A percentile compares a stretch with the other conserved stretches of the same genome.
These are phyloP conservation scores for Solanum hybrid DNA, from an alignment of 305 asterid species.

Conservation along the genomic window DNA sequence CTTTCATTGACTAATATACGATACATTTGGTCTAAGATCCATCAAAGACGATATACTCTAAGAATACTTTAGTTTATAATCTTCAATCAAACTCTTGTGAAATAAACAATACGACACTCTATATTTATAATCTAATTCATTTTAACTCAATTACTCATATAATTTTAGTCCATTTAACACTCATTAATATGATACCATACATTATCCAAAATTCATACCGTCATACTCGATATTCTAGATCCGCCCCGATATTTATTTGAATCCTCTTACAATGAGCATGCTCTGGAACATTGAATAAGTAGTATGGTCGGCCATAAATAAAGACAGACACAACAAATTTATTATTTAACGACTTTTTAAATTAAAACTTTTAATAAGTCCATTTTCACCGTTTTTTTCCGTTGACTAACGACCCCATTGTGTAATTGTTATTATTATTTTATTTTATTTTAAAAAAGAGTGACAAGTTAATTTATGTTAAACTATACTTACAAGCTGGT, in stretches of 20 bases:
- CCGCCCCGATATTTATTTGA: neutral
- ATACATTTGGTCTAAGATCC: too few relatives aligned
- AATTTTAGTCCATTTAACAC: neutral
- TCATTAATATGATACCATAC: too few relatives aligned
- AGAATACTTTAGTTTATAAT: too few relatives aligned
- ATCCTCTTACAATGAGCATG: neutral
- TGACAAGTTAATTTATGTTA: neutral
- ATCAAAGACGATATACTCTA: too few relatives aligned
- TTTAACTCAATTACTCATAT: too few relatives aligned
- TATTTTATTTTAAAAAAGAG: neutral
- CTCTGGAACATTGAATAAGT: neutral
- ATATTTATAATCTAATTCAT: too few relatives aligned
- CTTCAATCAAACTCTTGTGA: too few relatives aligned
- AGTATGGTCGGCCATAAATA: neutral
- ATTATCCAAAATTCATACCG: neutral
- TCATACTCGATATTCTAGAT: neutral
- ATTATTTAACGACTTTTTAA: neutral
- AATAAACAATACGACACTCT: too few relatives aligned
- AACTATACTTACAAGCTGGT: too few relatives aligned
- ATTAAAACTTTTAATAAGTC: too few relatives aligned
- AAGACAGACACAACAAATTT: neutral
- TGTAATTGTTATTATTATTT: neutral
- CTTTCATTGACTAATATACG: too few relatives aligned
- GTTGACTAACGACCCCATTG: slow-evolving; percentile 6
- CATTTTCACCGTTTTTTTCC: neutral